Evolutionary conservation across 164 flowering plant genomes (phyloP).

Genomic region (Stephania japonica): DNA sequence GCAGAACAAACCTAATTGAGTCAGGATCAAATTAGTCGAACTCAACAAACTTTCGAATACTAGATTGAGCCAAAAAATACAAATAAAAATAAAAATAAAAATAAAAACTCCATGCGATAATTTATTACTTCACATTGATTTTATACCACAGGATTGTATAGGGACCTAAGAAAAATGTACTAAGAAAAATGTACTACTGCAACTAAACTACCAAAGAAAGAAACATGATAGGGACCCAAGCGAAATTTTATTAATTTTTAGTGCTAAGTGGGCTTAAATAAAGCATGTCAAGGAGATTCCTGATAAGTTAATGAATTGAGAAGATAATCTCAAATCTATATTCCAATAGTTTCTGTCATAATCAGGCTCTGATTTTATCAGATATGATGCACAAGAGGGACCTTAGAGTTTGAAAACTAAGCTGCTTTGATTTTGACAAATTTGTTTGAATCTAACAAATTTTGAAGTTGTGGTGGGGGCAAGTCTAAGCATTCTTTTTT

Average conservation of each 20-base stretch:
- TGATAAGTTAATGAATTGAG: neutral
- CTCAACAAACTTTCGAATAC: too few species aligned
- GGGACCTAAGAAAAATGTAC: too few species aligned
- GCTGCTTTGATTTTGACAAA: neutral
- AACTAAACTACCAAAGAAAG: neutral
- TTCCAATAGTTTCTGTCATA: neutral
- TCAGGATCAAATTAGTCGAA: too few species aligned
- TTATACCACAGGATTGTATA: too few species aligned
- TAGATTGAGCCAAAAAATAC: neutral
- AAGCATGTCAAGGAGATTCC: neutral
- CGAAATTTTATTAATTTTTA: neutral
- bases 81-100: too few species aligned
- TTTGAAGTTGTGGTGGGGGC: neutral
- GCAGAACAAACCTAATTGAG: too few species aligned
- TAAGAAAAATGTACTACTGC: too few species aligned
- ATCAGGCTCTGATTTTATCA: neutral
- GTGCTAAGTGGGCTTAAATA: neutral
- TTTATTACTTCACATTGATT: too few species aligned
- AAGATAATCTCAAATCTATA: slow-evolving; percentile 1
- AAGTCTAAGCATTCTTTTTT: neutral
- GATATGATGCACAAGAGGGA: neutral
- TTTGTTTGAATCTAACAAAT: neutral
- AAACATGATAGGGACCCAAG: neutral
- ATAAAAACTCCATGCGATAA: neutral
- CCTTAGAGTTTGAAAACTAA: neutral